Conservation (phyloP, 805 yeast genomes). For the Starmera dryadoides region DNA sequence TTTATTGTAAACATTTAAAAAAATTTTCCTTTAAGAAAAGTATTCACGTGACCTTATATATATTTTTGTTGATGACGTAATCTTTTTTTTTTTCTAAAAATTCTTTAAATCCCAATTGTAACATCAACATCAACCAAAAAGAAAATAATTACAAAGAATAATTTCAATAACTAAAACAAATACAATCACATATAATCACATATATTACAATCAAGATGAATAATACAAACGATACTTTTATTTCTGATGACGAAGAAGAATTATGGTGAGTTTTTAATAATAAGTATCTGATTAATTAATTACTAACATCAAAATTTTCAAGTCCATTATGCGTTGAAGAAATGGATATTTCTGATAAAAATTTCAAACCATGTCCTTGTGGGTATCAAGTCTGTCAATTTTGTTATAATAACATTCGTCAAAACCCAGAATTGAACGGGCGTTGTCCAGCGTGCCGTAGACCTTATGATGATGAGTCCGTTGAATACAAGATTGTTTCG, state of each 20-base stretch:
- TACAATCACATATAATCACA: neutral
- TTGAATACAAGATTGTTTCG: constrained; percentile 76
- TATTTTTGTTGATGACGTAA: neutral
- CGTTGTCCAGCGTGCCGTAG: constrained; percentile 98
- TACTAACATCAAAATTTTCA: constrained; percentile 22
- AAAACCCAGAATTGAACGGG: constrained; percentile 92
- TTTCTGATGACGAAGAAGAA: constrained; percentile 78
- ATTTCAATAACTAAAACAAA: neutral
- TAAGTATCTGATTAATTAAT: neutral
- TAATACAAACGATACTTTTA: constrained; percentile 42
- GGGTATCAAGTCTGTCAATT: constrained; percentile 98
- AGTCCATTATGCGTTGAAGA: constrained; percentile 97
- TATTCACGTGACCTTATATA: neutral
- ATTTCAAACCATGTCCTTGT: constrained; percentile 99
- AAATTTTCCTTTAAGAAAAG: neutral
- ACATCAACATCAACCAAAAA: neutral
- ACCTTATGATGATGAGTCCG: constrained; percentile 85
- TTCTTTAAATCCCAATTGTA: too few species aligned
- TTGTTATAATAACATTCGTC: constrained; percentile 93
- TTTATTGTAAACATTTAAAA: too few species aligned
- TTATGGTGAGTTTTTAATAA: constrained; percentile 39
- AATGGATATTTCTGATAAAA: constrained; percentile 92
- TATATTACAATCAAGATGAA: too few species aligned
- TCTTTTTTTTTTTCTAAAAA: too few species aligned
- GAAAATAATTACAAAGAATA: neutral